Evolutionary conservation across 306 rosid genomes (phyloP).

Genomic region (Acmispon strigosus): DNA sequence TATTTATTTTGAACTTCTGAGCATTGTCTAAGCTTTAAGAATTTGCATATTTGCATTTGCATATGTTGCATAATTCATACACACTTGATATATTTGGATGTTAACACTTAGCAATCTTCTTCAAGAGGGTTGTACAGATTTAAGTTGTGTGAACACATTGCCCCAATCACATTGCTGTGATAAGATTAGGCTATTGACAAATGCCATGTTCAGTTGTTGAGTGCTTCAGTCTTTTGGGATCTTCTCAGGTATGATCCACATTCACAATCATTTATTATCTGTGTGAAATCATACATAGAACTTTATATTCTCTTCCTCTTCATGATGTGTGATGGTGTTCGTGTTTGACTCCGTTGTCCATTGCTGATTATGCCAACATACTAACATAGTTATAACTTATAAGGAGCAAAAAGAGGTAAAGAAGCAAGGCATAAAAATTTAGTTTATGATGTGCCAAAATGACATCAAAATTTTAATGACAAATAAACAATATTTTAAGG

Average conservation of each 20-base stretch:
- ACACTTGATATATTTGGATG: background rate
- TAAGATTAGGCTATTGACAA: background rate
- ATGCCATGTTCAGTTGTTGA: too few species aligned
- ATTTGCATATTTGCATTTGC: background rate
- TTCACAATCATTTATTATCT: background rate
- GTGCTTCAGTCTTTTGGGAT: too few species aligned
- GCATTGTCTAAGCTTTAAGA: background rate
- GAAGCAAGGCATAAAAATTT: too few species aligned
- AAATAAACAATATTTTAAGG: too few species aligned
- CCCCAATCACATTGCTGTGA: background rate
- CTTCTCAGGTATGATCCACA: background rate
- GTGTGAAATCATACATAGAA: background rate
- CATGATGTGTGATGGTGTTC: background rate
- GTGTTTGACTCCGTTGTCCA: too few species aligned
- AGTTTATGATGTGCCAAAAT: too few species aligned
- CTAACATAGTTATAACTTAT: too few species aligned
- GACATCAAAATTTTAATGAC: too few species aligned
- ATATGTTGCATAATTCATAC: background rate
- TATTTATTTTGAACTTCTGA: conserved; percentile 1
- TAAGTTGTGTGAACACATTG: background rate
- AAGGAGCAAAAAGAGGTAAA: too few species aligned
- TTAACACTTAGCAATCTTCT: background rate
- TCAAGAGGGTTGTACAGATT: conserved; percentile 1
- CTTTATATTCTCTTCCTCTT: too few species aligned
- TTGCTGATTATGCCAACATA: too few species aligned